phyloP scores from a whole-genome alignment of 768 basidiomycete genomes.

The Calocybe gangraenosa region DNA sequence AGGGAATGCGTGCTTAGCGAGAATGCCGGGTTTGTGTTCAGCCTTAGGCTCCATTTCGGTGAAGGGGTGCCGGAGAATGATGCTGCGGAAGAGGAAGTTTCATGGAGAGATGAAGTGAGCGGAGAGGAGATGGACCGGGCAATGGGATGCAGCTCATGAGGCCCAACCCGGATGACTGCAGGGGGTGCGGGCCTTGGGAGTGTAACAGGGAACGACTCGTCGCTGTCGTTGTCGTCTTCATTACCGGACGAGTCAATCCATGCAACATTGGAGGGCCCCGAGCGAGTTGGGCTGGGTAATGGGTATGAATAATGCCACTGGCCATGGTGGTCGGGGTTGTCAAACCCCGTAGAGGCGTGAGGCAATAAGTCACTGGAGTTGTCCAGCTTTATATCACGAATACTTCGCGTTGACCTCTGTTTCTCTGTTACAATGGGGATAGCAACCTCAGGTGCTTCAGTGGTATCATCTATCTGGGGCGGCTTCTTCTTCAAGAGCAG shows the following conservation, averaged over 20 bases:
- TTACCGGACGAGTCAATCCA: slow-evolving; percentile 26
- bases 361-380: slow-evolving; percentile 24
- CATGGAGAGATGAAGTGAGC: slow-evolving; percentile 15
- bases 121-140: slow-evolving; percentile 26
- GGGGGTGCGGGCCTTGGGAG: slow-evolving; percentile 17
- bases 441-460: slow-evolving; percentile 13
- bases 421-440: slow-evolving; percentile 22
- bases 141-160: slow-evolving; percentile 16
- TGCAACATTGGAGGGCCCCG: slow-evolving; percentile 32
- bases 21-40: slow-evolving; percentile 23
- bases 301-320: slow-evolving; percentile 18
- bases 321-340: slow-evolving; percentile 14
- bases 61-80: slow-evolving; percentile 18
- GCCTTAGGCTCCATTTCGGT: slow-evolving; percentile 26
- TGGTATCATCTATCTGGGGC: slow-evolving; percentile 10
- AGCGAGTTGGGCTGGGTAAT: slow-evolving; percentile 27
- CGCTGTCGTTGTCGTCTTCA: slow-evolving; percentile 3
- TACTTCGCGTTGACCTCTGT: slow-evolving; percentile 16
- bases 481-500: slow-evolving; percentile 17
- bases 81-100: slow-evolving; percentile 20
- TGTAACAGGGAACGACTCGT: slow-evolving; percentile 5
- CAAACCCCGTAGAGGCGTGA: slow-evolving; percentile 29
- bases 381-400: slow-evolving; percentile 10
- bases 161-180: slow-evolving; percentile 18
- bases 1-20: slow-evolving; percentile 39